These are phyloP conservation scores for Rhizophlyctis rosea DNA, from an alignment of 192 early-diverging fungal genomes.

Conservation along the genomic window DNA sequence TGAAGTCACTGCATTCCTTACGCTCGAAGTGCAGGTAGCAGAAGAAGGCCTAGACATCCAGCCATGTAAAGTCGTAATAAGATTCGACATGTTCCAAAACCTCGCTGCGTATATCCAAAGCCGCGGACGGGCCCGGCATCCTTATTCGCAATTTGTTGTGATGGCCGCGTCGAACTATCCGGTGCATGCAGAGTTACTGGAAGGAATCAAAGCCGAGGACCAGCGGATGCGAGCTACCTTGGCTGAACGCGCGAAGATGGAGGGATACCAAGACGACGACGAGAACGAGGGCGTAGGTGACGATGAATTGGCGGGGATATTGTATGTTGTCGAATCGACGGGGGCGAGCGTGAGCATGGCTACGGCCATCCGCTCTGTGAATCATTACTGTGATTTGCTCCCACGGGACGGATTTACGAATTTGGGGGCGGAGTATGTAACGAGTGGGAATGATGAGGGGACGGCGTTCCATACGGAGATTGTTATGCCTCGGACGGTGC, in stretches of 20 bases:
- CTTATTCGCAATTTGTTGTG: slow-evolving; percentile 68
- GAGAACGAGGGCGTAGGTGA: slow-evolving; percentile 16
- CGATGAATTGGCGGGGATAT: slow-evolving; percentile 9
- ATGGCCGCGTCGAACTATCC: slow-evolving; percentile 45
- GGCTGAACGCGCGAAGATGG: slow-evolving; percentile 24
- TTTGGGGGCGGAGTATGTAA: slow-evolving; percentile 53
- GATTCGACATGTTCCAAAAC: slow-evolving; percentile 58
- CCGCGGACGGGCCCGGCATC: slow-evolving; percentile 78
- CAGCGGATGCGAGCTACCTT: slow-evolving; percentile 23
- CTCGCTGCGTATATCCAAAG: slow-evolving; percentile 82
- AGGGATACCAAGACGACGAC: slow-evolving; percentile 38
- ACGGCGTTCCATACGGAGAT: slow-evolving; percentile 13
- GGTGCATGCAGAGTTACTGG: slow-evolving; percentile 9
- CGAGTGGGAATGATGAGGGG: slow-evolving; percentile 1
- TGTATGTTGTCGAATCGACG: slow-evolving; percentile 60
- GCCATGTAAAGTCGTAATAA: slow-evolving; percentile 82
- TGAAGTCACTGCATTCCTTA: not conserved
- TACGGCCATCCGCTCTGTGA: slow-evolving; percentile 59
- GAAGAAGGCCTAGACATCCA: slow-evolving; percentile 96
- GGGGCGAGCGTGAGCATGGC: slow-evolving; percentile 70
- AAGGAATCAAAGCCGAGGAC: slow-evolving; percentile 21
- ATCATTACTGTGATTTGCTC: slow-evolving; percentile 73
- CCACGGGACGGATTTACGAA: slow-evolving; percentile 53
- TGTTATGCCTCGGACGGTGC: slow-evolving; percentile 20
- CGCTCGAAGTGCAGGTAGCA: slow-evolving; percentile 62